These are phyloP conservation scores for Volvox reticuliferus DNA, from an alignment of 139 green algal species.

Conservation along the genomic window DNA sequence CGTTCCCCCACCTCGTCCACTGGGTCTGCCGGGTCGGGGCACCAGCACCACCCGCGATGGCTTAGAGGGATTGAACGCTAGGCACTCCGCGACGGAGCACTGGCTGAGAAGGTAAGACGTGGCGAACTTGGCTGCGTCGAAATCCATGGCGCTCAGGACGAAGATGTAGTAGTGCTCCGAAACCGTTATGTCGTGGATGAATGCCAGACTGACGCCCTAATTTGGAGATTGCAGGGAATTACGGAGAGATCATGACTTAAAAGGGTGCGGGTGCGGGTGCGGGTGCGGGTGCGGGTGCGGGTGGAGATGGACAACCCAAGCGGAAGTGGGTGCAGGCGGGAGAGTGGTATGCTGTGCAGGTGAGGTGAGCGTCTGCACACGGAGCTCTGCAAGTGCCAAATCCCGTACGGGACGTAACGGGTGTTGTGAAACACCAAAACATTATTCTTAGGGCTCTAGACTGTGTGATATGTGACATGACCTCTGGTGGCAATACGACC, in stretches of 20 bases:
- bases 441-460: too few species aligned
- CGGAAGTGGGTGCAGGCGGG: too few species aligned
- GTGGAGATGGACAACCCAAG: too few species aligned
- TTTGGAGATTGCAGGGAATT: too few species aligned
- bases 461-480: too few species aligned
- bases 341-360: too few species aligned
- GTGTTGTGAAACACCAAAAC: too few species aligned
- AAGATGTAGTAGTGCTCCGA: constrained; percentile 71
- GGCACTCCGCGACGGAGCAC: constrained; percentile 66
- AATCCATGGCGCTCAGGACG: constrained; percentile 59
- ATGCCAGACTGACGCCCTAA: constrained; percentile 48
- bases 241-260: not conserved
- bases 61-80: constrained; percentile 48
- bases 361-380: too few species aligned
- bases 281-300: not conserved
- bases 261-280: not conserved
- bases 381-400: too few species aligned
- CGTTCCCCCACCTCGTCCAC: constrained; percentile 16
- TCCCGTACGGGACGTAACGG: too few species aligned
- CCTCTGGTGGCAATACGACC: too few species aligned
- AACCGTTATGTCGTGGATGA: constrained; percentile 72
- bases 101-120: constrained; percentile 59
- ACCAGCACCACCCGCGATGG: constrained; percentile 53
- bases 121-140: constrained; percentile 39
- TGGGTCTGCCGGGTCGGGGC: constrained; percentile 49